Conservation (phyloP, 2,329 filamentous ascomycete species). For the Dendryphion nanum region DNA sequence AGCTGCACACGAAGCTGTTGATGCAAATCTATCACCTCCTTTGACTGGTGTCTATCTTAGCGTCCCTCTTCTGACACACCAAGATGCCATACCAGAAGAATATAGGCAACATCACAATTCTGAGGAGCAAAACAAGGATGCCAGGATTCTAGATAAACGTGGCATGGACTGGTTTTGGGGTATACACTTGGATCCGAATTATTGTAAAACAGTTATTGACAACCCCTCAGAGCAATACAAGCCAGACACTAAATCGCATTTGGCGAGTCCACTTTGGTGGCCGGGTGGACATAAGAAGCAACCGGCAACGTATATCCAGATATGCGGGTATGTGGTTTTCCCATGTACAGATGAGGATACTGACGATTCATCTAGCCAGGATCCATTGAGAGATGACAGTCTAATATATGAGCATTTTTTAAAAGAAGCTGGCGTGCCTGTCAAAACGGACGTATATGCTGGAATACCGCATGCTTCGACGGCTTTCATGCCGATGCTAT, state of each 20-base stretch:
- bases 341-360: not conserved
- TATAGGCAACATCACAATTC: conserved; percentile 13
- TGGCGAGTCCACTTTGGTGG: conserved; percentile 24
- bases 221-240: conserved; percentile 24
- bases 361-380: conserved; percentile 26
- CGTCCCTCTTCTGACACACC: conserved; percentile 11
- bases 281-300: conserved; percentile 25
- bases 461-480: conserved; percentile 45
- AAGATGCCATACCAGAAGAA: conserved; percentile 12
- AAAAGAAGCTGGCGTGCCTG: conserved; percentile 43
- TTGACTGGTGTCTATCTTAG: conserved; percentile 14
- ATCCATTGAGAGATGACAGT: conserved; percentile 53
- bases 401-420: conserved; percentile 53
- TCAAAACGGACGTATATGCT: conserved; percentile 45
- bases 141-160: conserved; percentile 11
- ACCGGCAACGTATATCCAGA: conserved; percentile 51
- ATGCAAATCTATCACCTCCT: conserved; percentile 11
- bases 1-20: conserved; percentile 14
- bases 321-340: conserved; percentile 38
- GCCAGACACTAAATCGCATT: conserved; percentile 25
- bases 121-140: conserved; percentile 14
- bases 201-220: not conserved
- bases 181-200: too few species aligned
- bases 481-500: conserved; percentile 29
- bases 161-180: conserved; percentile 11